A percentile compares a stretch with the other conserved stretches of the same genome.
phyloP scores from a whole-genome alignment of 257 asterid genomes.

The Ehretia macrophylla region DNA sequence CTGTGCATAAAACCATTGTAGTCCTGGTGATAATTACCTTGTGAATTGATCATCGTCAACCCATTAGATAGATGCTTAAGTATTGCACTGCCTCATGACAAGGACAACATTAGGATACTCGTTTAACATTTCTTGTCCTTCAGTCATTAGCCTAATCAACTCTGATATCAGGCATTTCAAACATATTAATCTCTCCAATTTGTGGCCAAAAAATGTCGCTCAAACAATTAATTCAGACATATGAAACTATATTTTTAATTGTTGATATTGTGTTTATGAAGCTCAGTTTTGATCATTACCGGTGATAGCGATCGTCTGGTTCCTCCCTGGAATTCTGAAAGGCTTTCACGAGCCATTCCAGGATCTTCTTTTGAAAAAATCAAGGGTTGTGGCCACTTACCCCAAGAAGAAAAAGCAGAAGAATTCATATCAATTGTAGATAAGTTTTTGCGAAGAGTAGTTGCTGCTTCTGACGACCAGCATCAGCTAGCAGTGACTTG shows the following conservation, averaged over 20 bases:
- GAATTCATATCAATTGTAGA: conserved; percentile 72
- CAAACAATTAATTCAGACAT: too few relatives aligned
- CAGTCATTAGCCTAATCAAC: too few relatives aligned
- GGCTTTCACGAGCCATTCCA: conserved; percentile 75
- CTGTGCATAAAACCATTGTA: too few relatives aligned
- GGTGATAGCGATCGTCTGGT: conserved; percentile 93
- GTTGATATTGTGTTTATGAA: conserved; percentile 13
- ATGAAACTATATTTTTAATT: conserved; percentile 8
- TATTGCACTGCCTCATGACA: too few relatives aligned
- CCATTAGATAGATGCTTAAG: too few relatives aligned
- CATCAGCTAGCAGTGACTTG: conserved; percentile 46
- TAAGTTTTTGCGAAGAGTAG: conserved; percentile 47
- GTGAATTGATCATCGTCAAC: too few relatives aligned
- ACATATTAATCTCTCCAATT: too few relatives aligned
- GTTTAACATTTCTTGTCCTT: too few relatives aligned
- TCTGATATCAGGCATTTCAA: too few relatives aligned
- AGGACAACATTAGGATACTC: too few relatives aligned
- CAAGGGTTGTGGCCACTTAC: conserved; percentile 90
- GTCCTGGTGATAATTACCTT: too few relatives aligned
- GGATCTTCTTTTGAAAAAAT: conserved; percentile 66
- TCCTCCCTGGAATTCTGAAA: conserved; percentile 81
- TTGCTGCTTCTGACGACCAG: conserved; percentile 46
- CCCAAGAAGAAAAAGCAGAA: conserved; percentile 84
- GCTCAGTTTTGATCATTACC: conserved; percentile 73
- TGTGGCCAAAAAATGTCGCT: too few relatives aligned